Base-by-base conservation (phyloP, 768 basidiomycete genomes). In the Tephrocybe sp. region DNA sequence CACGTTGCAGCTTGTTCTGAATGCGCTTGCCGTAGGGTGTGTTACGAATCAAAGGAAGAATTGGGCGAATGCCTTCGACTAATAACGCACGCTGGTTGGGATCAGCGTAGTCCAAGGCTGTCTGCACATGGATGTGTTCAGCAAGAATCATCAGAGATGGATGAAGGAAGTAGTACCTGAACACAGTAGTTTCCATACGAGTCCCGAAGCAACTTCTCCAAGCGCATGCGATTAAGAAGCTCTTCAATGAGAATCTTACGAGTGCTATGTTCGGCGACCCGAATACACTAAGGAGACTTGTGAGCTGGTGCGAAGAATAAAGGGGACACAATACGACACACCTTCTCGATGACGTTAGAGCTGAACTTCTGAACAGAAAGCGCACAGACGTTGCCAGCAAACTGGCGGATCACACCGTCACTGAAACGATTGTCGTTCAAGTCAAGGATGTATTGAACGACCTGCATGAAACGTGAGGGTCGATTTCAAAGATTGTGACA, bases 1-100 rank as follows among this genome's bases (percentile, higher is more conserved):
- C 94, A 51, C 96, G 91, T 71, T 97, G 95, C 48, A 98, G 76
- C 73, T 98, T 98, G 76, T 94, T 95, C 71, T 98, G 96, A 63
- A 99, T 99, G 38, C 97, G 87, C 76, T 99, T 99, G 60, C 97
- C 97, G 62, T 99, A 99, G 6, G 97, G 97, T 9, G 97, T 99
- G 73, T 99, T 99, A 63, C 97, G 90, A 65, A 99, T 99, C 62
- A 98, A 80, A 2, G 97, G 97, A 21, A 99, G 80, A 54, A 98
- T 93, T n/a, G 97, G 97, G 44, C 97, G 89, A 67, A 99, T 99
- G 59, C 92, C 93, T 64, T 98, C 96, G 17, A 99, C 93, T 21
- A 99, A 85, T 56, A 94, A 79, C 4, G 87, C 84, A 53, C 97
- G 88, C 68, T 99, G 97, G 18, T 69, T 76, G n/a, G 94, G 88